These are phyloP conservation scores for Geum urbanum DNA, from an alignment of 306 rosid species.

Conservation along the genomic window DNA sequence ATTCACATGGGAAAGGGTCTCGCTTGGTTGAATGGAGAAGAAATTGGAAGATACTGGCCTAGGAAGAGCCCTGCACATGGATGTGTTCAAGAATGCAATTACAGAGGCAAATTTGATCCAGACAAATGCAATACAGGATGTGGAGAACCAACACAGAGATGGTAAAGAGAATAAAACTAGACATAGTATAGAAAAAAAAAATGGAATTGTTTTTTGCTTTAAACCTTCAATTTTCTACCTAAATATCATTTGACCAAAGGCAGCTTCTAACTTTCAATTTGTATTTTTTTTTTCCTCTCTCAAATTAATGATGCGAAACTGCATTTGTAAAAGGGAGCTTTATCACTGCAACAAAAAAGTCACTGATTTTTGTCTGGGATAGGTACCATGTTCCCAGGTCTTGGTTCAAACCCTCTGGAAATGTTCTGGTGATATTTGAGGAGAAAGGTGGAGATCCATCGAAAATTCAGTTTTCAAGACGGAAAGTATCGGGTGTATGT, in stretches of 20 bases:
- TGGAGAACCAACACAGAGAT: conserved; percentile 88
- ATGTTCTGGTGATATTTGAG: conserved; percentile 73
- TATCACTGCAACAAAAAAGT: conserved; percentile 1
- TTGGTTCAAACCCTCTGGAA: conserved; percentile 93
- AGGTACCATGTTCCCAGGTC: conserved; percentile 98
- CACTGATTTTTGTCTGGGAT: conserved; percentile 14
- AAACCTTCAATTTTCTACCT: not conserved
- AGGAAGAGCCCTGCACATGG: conserved; percentile 48
- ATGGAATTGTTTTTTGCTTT: not conserved
- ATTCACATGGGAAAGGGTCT: conserved; percentile 89
- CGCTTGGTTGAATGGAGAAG: conserved; percentile 98
- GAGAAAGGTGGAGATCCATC: conserved; percentile 91
- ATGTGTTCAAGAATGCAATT: conserved; percentile 78
- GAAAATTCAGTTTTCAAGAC: conserved; percentile 44
- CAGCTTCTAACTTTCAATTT: no score
- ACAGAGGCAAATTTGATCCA: conserved; percentile 79
- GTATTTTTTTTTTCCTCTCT: not conserved
- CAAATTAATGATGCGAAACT: not conserved
- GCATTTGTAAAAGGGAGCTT: not conserved
- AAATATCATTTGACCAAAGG: not conserved
- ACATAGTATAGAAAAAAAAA: not conserved
- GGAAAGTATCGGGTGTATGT: conserved; percentile 52
- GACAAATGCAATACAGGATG: conserved; percentile 85
- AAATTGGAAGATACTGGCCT: conserved; percentile 97
- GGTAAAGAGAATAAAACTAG: conserved; percentile 39